These are phyloP conservation scores for Diaporthe longicolla DNA, from an alignment of 2,329 filamentous ascomycete genomes.

Conservation along the genomic window DNA sequence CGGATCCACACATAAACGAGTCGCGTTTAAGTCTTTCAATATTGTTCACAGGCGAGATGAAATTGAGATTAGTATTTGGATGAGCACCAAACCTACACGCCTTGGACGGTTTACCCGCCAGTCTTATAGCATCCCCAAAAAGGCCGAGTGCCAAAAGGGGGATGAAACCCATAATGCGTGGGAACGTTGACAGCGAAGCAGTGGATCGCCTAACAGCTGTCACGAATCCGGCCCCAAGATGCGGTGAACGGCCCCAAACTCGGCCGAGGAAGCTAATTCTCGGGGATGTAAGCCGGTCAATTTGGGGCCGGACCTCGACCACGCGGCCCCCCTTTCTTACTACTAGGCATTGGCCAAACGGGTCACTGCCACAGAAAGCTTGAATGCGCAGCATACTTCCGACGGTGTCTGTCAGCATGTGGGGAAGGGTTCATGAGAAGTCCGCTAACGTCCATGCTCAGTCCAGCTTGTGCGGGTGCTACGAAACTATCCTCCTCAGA, in stretches of 20 bases:
- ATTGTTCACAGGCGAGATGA: not conserved
- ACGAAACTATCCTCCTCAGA: not conserved
- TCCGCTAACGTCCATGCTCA: not conserved
- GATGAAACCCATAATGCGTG: not conserved
- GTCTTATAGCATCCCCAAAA: conserved; percentile 1
- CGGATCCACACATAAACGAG: not conserved
- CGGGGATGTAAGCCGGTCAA: conserved; percentile 19
- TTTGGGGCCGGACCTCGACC: not conserved
- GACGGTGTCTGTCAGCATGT: not conserved
- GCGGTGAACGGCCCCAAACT: conserved; percentile 25
- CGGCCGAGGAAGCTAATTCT: conserved; percentile 33
- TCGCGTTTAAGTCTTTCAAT: not conserved
- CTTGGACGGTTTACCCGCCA: not conserved
- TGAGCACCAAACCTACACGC: not conserved
- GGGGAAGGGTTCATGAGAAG: not conserved
- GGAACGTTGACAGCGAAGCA: conserved; percentile 13
- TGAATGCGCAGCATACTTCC: not conserved
- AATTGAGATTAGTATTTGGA: not conserved
- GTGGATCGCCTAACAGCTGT: conserved; percentile 8
- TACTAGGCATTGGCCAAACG: not conserved
- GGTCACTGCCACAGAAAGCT: conserved; percentile 7
- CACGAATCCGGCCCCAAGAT: not conserved
- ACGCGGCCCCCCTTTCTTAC: not conserved
- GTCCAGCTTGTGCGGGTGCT: not conserved
- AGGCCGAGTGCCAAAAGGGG: not conserved